phyloP scores from a whole-genome alignment of 306 rosid genomes.

The Cucumis sativus region Cucumber_9930_V3 NC_026658.2:5703001-5703500 shows the following conservation, averaged over 20 bases:
- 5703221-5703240: constrained; percentile 55
- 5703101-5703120: constrained; percentile 50
- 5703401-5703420: constrained; percentile 13
- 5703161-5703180: constrained; percentile 55
- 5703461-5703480: not conserved
- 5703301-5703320: constrained; percentile 40
- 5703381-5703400: constrained; percentile 38
- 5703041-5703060: constrained; percentile 36
- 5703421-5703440: not conserved
- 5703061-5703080: constrained; percentile 43
- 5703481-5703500: not conserved
- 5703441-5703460: not conserved
- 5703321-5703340: constrained; percentile 30
- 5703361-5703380: constrained; percentile 50
- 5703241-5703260: constrained; percentile 77
- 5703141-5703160: constrained; percentile 63
- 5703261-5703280: constrained; percentile 73
- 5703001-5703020: constrained; percentile 24
- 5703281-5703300: constrained; percentile 39
- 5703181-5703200: constrained; percentile 73
- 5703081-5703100: constrained; percentile 46
- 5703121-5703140: constrained; percentile 75
- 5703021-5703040: constrained; percentile 40
- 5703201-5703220: constrained; percentile 45
- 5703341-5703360: constrained; percentile 59